Evolutionary conservation across 352 stramenopile species (phyloP).

Genomic region (Phytopythium mirpurense): DNA sequence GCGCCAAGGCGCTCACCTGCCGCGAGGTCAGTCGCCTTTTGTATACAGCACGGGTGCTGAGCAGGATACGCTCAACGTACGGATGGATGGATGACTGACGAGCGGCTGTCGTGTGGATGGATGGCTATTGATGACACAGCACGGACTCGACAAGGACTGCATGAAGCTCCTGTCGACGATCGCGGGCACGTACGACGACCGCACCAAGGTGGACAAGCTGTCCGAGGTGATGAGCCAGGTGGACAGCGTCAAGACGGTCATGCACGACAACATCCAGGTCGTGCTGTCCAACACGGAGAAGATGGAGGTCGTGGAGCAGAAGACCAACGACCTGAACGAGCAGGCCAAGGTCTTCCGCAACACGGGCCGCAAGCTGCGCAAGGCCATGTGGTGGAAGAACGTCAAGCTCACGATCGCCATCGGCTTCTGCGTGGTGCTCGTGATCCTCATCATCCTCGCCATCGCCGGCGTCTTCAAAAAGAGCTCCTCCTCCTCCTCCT

Average conservation of each 20-base stretch:
- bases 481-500: slow-evolving; percentile 23
- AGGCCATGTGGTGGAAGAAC: slow-evolving; percentile 87
- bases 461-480: slow-evolving; percentile 75
- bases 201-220: slow-evolving; percentile 85
- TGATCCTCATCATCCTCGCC: slow-evolving; percentile 72
- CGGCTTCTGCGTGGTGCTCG: slow-evolving; percentile 51
- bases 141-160: slow-evolving; percentile 76
- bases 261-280: slow-evolving; percentile 88
- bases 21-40: slow-evolving; percentile 46
- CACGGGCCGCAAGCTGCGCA: slow-evolving; percentile 70
- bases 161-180: slow-evolving; percentile 56
- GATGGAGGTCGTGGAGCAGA: slow-evolving; percentile 85
- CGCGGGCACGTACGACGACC: slow-evolving; percentile 72
- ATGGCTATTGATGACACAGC: slow-evolving; percentile 15
- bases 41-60: too few relatives aligned
- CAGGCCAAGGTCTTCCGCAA: slow-evolving; percentile 86
- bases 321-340: slow-evolving; percentile 84
- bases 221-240: slow-evolving; percentile 82
- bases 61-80: too few relatives aligned
- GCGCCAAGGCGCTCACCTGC: slow-evolving; percentile 67
- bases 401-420: slow-evolving; percentile 71
- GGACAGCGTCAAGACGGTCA: slow-evolving; percentile 74
- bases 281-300: slow-evolving; percentile 86
- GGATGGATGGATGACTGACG: not conserved
- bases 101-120: too few relatives aligned